Percentiles rank a stretch among this genome's conserved stretches.
phyloP scores from a whole-genome alignment of 257 asterid species.

The Dorcoceras hygrometricum region DNA sequence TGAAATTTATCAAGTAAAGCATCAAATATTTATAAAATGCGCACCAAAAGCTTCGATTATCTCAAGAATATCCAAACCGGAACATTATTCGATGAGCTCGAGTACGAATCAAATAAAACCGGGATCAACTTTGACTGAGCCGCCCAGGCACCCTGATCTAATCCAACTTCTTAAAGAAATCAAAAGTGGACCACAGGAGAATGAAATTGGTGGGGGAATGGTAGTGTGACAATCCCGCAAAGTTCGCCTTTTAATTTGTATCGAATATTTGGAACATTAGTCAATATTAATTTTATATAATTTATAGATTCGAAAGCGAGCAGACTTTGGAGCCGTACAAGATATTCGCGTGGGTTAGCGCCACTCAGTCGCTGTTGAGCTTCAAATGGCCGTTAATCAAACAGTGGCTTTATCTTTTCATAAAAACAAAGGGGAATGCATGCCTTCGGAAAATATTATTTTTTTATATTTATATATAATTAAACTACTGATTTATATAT shows the following conservation, averaged over 20 bases:
- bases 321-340: background rate
- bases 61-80: too few relatives aligned
- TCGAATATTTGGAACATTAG: background rate
- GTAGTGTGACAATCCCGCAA: background rate
- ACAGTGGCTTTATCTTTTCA: background rate
- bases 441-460: background rate
- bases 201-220: background rate
- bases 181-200: background rate
- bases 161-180: too few relatives aligned
- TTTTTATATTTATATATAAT: too few relatives aligned
- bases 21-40: too few relatives aligned
- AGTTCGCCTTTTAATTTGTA: background rate
- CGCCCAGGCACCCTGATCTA: too few relatives aligned
- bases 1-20: too few relatives aligned
- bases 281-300: background rate
- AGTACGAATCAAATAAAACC: too few relatives aligned
- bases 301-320: background rate
- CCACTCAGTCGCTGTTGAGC: background rate
- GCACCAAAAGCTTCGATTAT: too few relatives aligned
- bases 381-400: background rate
- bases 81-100: too few relatives aligned
- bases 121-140: too few relatives aligned
- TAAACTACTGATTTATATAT: too few relatives aligned
- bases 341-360: background rate
- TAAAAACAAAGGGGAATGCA: background rate